Conservation (phyloP, 768 basidiomycete species). For the Clavaria fumosa region DNA sequence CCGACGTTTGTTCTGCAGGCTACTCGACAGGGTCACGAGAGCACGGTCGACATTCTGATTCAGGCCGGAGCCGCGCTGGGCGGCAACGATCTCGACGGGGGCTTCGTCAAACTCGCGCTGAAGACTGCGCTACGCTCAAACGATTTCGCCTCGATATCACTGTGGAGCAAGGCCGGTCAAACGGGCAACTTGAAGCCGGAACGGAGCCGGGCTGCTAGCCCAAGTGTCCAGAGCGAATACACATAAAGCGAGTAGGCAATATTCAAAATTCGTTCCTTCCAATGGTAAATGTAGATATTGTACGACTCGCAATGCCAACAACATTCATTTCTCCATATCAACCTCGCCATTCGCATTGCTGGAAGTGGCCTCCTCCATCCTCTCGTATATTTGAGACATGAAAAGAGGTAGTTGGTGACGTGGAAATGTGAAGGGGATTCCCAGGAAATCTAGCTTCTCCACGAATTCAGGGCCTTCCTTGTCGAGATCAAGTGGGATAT, state of each 20-base stretch:
- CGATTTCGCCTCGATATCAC: constrained; percentile 28
- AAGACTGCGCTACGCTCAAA: constrained; percentile 22
- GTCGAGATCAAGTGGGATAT: constrained; percentile 48
- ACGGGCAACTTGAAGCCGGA: too few species aligned
- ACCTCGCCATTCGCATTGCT: constrained; percentile 16
- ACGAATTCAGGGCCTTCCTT: constrained; percentile 42
- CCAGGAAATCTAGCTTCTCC: constrained; percentile 46
- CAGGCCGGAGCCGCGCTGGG: constrained; percentile 64
- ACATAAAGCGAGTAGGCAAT: too few species aligned
- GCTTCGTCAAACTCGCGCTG: constrained; percentile 37
- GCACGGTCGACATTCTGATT: constrained; percentile 46
- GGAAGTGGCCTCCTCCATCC: constrained; percentile 17
- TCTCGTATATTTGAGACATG: constrained; percentile 42
- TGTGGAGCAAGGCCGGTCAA: constrained; percentile 45
- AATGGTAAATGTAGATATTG: constrained; percentile 2
- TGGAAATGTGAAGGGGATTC: constrained; percentile 50
- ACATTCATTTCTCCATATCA: constrained; percentile 17
- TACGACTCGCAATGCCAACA: background rate
- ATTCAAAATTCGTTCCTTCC: too few species aligned
- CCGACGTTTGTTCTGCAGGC: constrained; percentile 30
- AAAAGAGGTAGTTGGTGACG: constrained; percentile 53
- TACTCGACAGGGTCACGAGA: constrained; percentile 51
- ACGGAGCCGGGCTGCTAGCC: too few species aligned
- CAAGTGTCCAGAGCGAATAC: too few species aligned
- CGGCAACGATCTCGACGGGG: constrained; percentile 49